Percentiles rank a stretch among this genome's conserved stretches.
These are phyloP conservation scores for Phytophthora vignae DNA, from an alignment of 352 stramenopile genomes.

Conservation along the genomic window DNA sequence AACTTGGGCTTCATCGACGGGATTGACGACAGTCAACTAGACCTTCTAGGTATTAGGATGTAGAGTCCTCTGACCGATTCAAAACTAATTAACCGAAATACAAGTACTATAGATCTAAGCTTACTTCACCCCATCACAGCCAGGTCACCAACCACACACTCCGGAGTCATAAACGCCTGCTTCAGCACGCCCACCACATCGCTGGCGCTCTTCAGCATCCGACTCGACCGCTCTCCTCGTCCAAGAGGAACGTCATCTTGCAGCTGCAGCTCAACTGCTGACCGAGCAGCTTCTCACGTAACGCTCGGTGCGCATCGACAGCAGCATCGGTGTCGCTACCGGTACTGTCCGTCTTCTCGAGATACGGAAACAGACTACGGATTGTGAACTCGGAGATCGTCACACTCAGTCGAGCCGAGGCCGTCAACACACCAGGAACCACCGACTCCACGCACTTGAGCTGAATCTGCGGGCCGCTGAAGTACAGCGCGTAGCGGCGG, in stretches of 20 bases:
- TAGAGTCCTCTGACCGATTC: background rate
- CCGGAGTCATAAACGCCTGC: background rate
- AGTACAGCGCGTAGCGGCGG: constrained; percentile 23
- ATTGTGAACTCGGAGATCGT: constrained; percentile 22
- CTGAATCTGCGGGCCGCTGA: constrained; percentile 15
- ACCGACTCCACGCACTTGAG: constrained; percentile 14
- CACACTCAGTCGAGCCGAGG: background rate
- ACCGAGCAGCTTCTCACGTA: constrained; percentile 16
- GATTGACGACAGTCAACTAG: constrained; percentile 10
- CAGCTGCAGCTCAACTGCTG: constrained; percentile 8
- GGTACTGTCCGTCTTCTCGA: background rate
- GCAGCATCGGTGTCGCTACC: background rate
- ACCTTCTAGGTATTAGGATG: constrained; percentile 17
- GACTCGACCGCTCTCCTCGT: constrained; percentile 12
- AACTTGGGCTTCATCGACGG: constrained; percentile 29
- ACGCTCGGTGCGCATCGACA: background rate
- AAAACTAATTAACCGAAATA: background rate
- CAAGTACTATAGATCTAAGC: background rate
- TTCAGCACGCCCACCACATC: constrained; percentile 1
- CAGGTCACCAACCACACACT: background rate
- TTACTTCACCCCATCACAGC: too few species aligned
- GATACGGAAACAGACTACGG: constrained; percentile 19
- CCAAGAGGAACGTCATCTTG: constrained; percentile 15
- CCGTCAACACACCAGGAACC: constrained; percentile 8
- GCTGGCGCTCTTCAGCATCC: background rate